Evolutionary conservation across 2,329 filamentous ascomycete genomes (phyloP).

Genomic region (Ramularia collo-cygni): DNA sequence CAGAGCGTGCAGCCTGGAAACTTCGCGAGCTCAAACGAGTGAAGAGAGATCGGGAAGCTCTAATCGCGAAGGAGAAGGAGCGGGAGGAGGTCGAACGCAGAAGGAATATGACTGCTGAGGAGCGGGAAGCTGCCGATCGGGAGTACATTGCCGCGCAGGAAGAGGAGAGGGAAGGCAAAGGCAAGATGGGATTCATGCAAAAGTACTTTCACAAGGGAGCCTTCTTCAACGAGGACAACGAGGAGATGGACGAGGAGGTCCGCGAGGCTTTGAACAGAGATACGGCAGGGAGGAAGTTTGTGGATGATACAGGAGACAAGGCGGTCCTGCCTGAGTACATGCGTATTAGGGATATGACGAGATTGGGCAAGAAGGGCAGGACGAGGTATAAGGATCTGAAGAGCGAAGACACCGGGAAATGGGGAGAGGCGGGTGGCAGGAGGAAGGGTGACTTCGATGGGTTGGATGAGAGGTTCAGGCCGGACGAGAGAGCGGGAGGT

Average conservation of each 20-base stretch:
- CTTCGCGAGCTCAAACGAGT: conserved; percentile 83
- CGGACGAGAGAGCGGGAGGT: conserved; percentile 47
- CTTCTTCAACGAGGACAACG: conserved; percentile 74
- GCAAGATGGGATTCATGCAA: conserved; percentile 85
- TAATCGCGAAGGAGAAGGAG: conserved; percentile 75
- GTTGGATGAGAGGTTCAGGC: conserved; percentile 60
- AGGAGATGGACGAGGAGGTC: conserved; percentile 50
- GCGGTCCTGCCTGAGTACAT: conserved; percentile 83
- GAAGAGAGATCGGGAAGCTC: conserved; percentile 71
- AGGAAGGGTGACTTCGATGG: conserved; percentile 38
- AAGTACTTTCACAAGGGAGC: conserved; percentile 96
- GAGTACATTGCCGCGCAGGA: conserved; percentile 70
- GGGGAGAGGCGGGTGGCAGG: conserved; percentile 59
- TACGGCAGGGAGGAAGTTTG: conserved; percentile 76
- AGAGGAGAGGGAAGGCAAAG: conserved; percentile 65
- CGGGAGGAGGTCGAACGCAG: conserved; percentile 83
- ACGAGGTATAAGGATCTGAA: conserved; percentile 85
- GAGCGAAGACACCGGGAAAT: conserved; percentile 82
- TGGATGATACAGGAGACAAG: conserved; percentile 75
- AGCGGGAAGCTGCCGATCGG: conserved; percentile 78
- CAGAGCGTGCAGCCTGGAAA: conserved; percentile 89
- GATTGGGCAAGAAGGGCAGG: conserved; percentile 83
- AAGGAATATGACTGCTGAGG: conserved; percentile 76
- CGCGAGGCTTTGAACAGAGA: conserved; percentile 73
- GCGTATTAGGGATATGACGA: conserved; percentile 88